Base-by-base conservation (phyloP, 768 basidiomycete genomes). In the Podaxis carcinomalis region DNA sequence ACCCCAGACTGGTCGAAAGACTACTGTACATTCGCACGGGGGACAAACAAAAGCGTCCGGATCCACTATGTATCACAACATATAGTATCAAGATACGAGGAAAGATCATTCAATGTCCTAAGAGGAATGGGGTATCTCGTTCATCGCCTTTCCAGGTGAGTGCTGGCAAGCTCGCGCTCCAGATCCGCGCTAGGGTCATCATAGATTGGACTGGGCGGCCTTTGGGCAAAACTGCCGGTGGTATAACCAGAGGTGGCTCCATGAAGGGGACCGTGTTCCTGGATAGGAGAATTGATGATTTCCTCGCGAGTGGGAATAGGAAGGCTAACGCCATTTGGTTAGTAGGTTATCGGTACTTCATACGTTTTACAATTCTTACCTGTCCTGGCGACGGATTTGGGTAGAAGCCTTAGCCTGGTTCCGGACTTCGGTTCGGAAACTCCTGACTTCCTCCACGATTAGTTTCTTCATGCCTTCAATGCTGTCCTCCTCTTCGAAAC, bases 381-480 rank as follows among this genome's bases (percentile, higher is more conserved):
- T 91, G 63, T 92, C 90, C 70, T 92, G 89, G 55, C 87, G 79
- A 54, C 88, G 86, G 50, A 90, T 83, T 70, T 90, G 89, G 4
- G 86, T 86, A 9, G 85, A 77, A 1, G 84, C 84, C 39, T 90
- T 79, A 11, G 89, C 86, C 68, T 95, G 93, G n/a, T 83, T 80
- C 58, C 96, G 85, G 6, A 98, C 95, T 70, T 95, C 88, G 7
- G 89, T 83, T 39, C 97, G 86, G 86, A 99, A 98, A 11, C 81
- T 71, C 62, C 86, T 86, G 40, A 98, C 96, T 73, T 98, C 95
- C 28, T 95, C 86, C 23, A 98, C 86, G 67, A 99, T 99, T 71
- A 98, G 74, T 64, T 84, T 86, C 75, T 96, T 93, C 97, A 99
- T 99, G 7, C 97, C 97, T 49, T 96, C 93, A 65, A 96, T 95